Evolutionary conservation across 2,329 filamentous ascomycete species (phyloP).

Genomic region (Rhinocladiella mackenziei): DNA sequence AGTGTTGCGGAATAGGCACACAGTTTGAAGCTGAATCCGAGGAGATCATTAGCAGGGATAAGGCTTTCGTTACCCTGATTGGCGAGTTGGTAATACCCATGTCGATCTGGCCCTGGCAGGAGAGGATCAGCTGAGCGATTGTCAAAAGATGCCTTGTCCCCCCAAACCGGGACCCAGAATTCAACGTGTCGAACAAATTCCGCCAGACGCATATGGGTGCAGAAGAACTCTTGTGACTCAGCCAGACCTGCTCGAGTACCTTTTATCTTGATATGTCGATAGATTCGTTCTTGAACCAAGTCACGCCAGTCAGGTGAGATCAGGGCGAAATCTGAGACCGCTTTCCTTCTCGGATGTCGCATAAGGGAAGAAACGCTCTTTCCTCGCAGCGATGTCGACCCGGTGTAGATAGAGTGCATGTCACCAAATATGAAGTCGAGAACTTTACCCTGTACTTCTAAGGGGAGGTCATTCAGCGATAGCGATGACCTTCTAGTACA

Average conservation of each 20-base stretch:
- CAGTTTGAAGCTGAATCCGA: constrained; percentile 53
- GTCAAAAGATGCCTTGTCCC: constrained; percentile 44
- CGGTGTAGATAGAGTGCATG: constrained; percentile 58
- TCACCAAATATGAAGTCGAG: constrained; percentile 69
- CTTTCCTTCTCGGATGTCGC: constrained; percentile 63
- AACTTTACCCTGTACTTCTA: constrained; percentile 69
- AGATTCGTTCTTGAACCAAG: constrained; percentile 67
- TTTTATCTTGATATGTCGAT: constrained; percentile 71
- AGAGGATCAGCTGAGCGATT: constrained; percentile 11
- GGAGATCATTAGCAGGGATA: constrained; percentile 49
- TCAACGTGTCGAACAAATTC: constrained; percentile 68
- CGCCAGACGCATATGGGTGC: constrained; percentile 55
- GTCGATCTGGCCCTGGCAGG: constrained; percentile 15
- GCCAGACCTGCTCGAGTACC: constrained; percentile 62
- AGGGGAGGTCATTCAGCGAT: constrained; percentile 49
- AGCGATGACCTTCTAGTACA: neutral
- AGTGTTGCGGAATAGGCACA: constrained; percentile 65
- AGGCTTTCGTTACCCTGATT: constrained; percentile 19
- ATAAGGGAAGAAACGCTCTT: constrained; percentile 59
- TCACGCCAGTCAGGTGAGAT: constrained; percentile 59
- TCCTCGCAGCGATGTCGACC: constrained; percentile 51
- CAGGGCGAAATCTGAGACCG: constrained; percentile 63
- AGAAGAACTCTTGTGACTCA: constrained; percentile 60
- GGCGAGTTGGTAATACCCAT: constrained; percentile 15
- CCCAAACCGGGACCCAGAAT: constrained; percentile 71